Evolutionary conservation across 352 stramenopile species (phyloP).

Genomic region (Pythium myriotylum): DNA sequence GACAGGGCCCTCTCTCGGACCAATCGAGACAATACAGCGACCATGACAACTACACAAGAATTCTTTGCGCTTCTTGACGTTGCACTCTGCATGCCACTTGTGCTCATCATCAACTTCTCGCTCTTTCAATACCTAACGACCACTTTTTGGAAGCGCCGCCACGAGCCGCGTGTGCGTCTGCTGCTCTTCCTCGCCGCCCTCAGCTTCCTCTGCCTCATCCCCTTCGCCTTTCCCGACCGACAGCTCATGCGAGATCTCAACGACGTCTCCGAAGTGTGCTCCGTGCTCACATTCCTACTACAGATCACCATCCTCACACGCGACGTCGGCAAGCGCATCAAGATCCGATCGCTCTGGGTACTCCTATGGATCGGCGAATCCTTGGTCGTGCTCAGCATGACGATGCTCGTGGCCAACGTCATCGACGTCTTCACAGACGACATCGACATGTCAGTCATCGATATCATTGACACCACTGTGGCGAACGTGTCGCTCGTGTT

Average conservation of each 20-base stretch:
- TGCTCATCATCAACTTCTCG: slow-evolving; percentile 40
- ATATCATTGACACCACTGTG: slow-evolving; percentile 21
- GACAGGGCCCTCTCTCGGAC: too few relatives aligned
- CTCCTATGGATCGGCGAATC: slow-evolving; percentile 13
- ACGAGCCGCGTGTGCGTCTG: slow-evolving; percentile 9
- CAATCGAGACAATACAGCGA: too few relatives aligned
- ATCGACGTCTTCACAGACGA: slow-evolving; percentile 19
- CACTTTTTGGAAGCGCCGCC: slow-evolving; percentile 2
- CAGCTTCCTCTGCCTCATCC: slow-evolving; percentile 6
- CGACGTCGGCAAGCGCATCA: slow-evolving; percentile 33
- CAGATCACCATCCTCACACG: slow-evolving; percentile 37
- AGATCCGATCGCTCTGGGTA: slow-evolving; percentile 24
- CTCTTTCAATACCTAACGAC: slow-evolving; percentile 37
- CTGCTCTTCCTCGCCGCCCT: slow-evolving; percentile 4
- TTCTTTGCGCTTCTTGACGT: slow-evolving; percentile 1
- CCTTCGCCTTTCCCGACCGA: slow-evolving; percentile 17
- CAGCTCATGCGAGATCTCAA: slow-evolving; percentile 15
- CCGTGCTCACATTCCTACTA: slow-evolving; percentile 40
- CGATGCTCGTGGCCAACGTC: slow-evolving; percentile 13
- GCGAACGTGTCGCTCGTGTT: slow-evolving; percentile 34
- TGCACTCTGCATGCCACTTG: slow-evolving; percentile 3
- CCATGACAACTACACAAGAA: background rate
- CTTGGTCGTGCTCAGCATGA: slow-evolving; percentile 16
- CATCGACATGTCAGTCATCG: slow-evolving; percentile 9
- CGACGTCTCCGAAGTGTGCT: slow-evolving; percentile 37